phyloP scores from a whole-genome alignment of 306 rosid species.

The Luffa aegyptiaca region DNA sequence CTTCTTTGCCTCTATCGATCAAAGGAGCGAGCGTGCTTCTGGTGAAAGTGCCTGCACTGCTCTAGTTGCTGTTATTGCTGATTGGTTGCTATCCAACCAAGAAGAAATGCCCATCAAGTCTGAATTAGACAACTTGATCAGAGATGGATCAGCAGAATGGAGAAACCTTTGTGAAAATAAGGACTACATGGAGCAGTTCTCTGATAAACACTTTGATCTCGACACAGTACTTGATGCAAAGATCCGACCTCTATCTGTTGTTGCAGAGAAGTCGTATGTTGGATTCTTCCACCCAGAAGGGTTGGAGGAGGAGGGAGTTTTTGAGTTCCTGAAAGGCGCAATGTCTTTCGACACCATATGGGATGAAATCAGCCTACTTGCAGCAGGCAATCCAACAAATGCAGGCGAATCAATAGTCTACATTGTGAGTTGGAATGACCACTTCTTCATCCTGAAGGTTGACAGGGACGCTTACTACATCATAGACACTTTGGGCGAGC shows the following conservation, averaged over 20 bases:
- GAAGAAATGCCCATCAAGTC: constrained; percentile 26
- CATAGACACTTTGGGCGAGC: constrained; percentile 34
- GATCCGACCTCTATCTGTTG: constrained; percentile 20
- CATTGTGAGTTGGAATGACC: constrained; percentile 36
- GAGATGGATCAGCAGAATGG: constrained; percentile 36
- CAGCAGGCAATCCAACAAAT: constrained; percentile 1
- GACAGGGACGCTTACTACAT: constrained; percentile 27
- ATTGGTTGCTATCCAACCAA: constrained; percentile 29
- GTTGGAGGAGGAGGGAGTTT: constrained; percentile 13
- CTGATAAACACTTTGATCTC: constrained; percentile 32
- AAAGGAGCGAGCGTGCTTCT: constrained; percentile 28
- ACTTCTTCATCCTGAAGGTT: constrained; percentile 28
- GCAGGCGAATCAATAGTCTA: constrained; percentile 1
- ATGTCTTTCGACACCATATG: constrained; percentile 29
- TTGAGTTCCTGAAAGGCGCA: constrained; percentile 24
- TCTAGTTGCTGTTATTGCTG: constrained; percentile 25
- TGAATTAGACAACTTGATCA: constrained; percentile 23
- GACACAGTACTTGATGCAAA: constrained; percentile 24
- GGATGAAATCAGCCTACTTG: constrained; percentile 25
- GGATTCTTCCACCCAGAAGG: constrained; percentile 31
- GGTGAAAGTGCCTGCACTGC: constrained; percentile 40
- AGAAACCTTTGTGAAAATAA: constrained; percentile 20
- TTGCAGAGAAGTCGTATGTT: constrained; percentile 21
- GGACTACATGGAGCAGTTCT: constrained; percentile 19
- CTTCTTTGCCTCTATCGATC: constrained; percentile 35